A percentile compares a stretch with the other conserved stretches of the same genome.
phyloP scores from a whole-genome alignment of 108 stramenopile genomes.

The Stephanodiscus minutulus region DNA sequence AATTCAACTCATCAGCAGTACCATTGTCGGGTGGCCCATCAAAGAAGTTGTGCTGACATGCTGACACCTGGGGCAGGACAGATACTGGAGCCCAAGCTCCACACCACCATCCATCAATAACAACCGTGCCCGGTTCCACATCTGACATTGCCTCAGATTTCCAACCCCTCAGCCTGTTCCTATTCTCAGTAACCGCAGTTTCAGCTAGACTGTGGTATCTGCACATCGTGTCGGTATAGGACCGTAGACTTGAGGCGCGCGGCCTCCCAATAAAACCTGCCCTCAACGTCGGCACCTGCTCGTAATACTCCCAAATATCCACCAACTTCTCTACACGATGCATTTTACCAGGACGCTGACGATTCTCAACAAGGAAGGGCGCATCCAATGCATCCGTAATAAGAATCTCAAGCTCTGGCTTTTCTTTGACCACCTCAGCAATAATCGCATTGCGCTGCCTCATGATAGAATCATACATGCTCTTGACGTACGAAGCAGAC shows the following conservation, averaged over 20 bases:
- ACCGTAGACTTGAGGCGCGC: background rate
- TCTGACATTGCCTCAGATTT: background rate
- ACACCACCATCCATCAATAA: background rate
- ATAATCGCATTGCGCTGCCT: background rate
- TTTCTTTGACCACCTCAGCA: background rate
- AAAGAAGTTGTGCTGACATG: background rate
- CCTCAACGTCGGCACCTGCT: background rate
- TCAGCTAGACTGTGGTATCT: background rate
- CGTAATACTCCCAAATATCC: slow-evolving; percentile 4
- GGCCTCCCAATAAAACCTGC: background rate
- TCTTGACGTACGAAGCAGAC: background rate
- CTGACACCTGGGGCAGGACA: background rate
- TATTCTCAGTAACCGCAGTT: background rate
- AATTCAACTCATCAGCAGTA: background rate
- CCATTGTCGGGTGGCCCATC: slow-evolving; percentile 1
- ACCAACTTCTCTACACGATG: no score
- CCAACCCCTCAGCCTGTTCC: slow-evolving; percentile 3
- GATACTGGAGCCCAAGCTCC: background rate
- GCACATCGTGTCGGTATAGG: background rate
- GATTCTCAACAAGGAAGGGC: background rate
- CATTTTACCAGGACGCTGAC: no score
- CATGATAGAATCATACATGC: background rate
- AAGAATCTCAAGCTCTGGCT: background rate
- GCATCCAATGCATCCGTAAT: slow-evolving; percentile 1
- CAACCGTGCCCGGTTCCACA: background rate